phyloP scores from a whole-genome alignment of 2,329 filamentous ascomycete genomes.

The Alternaria ethzedia region DNA sequence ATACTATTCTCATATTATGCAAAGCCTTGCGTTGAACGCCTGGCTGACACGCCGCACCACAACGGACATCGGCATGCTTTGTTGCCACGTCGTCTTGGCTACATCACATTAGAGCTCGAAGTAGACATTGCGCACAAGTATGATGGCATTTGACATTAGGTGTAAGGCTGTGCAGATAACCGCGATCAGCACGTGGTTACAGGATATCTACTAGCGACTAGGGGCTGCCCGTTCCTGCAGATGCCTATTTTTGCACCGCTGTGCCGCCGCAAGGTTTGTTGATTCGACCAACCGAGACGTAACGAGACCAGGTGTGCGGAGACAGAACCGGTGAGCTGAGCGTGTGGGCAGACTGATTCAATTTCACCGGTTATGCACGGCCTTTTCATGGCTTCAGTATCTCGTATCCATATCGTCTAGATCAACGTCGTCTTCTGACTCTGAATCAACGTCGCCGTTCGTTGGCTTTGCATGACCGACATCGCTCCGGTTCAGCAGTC shows the following conservation, averaged over 20 bases:
- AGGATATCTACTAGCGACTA: conserved; percentile 11
- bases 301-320: neutral
- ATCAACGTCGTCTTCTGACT: conserved; percentile 49
- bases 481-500: conserved; percentile 41
- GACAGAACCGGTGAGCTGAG: conserved; percentile 5
- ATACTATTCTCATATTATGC: neutral
- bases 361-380: conserved; percentile 30
- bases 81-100: neutral
- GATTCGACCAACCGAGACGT: neutral
- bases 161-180: conserved; percentile 23
- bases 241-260: conserved; percentile 8
- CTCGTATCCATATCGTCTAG: conserved; percentile 49
- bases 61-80: neutral
- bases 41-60: neutral
- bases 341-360: conserved; percentile 9
- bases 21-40: neutral
- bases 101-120: neutral
- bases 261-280: conserved; percentile 4
- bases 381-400: conserved; percentile 33
- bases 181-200: conserved; percentile 15
- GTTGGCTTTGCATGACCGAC: conserved; percentile 22
- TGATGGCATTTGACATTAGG: neutral
- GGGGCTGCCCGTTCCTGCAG: conserved; percentile 2
- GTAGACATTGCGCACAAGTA: neutral
- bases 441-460: conserved; percentile 35